Evolutionary conservation across 2,329 filamentous ascomycete species (phyloP).

Genomic region (Scedosporium aurantiacum): DNA sequence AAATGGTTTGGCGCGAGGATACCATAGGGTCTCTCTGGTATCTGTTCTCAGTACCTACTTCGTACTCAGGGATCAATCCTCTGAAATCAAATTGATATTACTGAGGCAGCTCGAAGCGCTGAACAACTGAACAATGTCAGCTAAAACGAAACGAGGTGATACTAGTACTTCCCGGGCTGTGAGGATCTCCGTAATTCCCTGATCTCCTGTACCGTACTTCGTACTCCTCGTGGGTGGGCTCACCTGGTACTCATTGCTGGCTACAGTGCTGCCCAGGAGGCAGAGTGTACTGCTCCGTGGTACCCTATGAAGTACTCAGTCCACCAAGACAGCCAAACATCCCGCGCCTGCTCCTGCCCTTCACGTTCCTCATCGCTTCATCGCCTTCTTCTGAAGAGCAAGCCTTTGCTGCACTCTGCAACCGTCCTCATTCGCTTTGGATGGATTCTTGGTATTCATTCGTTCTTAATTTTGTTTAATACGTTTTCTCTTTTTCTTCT

Average conservation of each 20-base stretch:
- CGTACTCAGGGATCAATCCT: too few species aligned
- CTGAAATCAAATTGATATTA: too few species aligned
- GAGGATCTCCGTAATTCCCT: too few species aligned
- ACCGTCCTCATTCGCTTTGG: slow-evolving; percentile 1
- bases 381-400: not conserved
- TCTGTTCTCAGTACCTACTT: too few species aligned
- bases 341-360: not conserved
- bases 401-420: not conserved
- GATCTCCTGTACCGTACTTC: not conserved
- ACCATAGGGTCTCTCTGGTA: too few species aligned
- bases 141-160: too few species aligned
- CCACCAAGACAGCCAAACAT: not conserved
- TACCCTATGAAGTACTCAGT: not conserved
- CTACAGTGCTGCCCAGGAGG: not conserved
- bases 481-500: not conserved
- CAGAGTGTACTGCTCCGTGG: not conserved
- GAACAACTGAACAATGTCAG: too few species aligned
- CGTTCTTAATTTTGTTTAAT: slow-evolving; percentile 1
- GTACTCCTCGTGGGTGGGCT: not conserved
- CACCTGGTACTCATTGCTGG: too few species aligned
- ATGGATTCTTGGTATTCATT: not conserved
- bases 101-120: too few species aligned
- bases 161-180: too few species aligned
- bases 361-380: not conserved
- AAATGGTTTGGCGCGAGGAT: too few species aligned